Percentiles rank a stretch among this genome's conserved stretches.
These are phyloP conservation scores for Biscutella laevigata DNA, from an alignment of 441 rosid species.

Conservation along the genomic window DNA sequence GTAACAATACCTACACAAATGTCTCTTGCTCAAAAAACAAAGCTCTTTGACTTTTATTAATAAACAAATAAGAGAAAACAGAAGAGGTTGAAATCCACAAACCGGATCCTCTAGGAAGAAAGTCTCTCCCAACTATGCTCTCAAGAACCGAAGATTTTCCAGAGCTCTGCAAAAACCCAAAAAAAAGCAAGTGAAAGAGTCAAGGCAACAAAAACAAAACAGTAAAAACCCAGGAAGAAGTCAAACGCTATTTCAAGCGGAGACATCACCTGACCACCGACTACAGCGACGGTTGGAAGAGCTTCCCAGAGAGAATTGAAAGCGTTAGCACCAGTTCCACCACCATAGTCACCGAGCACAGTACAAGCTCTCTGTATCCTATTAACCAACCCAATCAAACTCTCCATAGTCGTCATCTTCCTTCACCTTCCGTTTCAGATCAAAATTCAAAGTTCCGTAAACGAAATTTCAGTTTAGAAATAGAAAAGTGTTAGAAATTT, in stretches of 20 bases:
- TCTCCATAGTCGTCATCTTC: constrained; percentile 56
- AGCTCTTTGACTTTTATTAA: neutral
- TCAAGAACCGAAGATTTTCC: constrained; percentile 87
- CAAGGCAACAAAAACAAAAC: constrained; percentile 8
- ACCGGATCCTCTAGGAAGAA: constrained; percentile 90
- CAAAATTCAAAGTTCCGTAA: neutral
- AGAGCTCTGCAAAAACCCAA: constrained; percentile 47
- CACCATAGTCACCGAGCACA: constrained; percentile 74
- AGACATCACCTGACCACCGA: constrained; percentile 76
- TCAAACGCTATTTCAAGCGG: neutral
- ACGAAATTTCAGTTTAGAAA: neutral
- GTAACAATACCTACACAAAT: constrained; percentile 60
- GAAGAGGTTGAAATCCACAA: neutral
- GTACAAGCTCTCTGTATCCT: constrained; percentile 81
- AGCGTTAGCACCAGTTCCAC: constrained; percentile 32
- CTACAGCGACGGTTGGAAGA: constrained; percentile 84
- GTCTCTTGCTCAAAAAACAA: neutral
- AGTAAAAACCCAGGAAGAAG: neutral
- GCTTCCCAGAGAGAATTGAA: constrained; percentile 94
- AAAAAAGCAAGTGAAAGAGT: neutral
- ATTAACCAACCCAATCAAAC: constrained; percentile 68
- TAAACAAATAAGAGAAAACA: neutral
- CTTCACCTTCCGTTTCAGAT: constrained; percentile 11
- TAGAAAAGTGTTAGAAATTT: constrained; percentile 5
- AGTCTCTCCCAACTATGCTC: constrained; percentile 82